Evolutionary conservation across 352 stramenopile genomes (phyloP), one percentile per base, ranked within the genome.

Genomic region (Globisporangium nodosum): DNA sequence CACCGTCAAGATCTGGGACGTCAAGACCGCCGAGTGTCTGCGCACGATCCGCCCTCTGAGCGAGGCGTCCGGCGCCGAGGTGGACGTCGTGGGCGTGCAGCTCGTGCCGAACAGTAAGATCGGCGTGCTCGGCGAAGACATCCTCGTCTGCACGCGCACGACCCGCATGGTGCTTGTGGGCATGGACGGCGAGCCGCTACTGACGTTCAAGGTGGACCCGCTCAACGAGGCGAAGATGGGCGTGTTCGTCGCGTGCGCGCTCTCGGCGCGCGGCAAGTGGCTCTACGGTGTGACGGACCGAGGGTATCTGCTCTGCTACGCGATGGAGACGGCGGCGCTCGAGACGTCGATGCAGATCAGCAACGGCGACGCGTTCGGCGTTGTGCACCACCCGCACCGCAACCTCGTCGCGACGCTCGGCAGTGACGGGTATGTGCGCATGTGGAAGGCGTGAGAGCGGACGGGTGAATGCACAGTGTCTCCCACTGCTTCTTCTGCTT

Each of bases 1-100:
- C 52, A 98, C 79, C 3, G 66, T 97, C n/a, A 92, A 94, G 71
- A 69, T 94, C 27, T 98, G 92, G 92, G 82, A 92, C 65, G 59
- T 67, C 40, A 91, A 92, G 48, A 91, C 86, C n/a, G 73, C 78
- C 3, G 85, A 95, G 65, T 92, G 82, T 40, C 24, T 97, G 13
- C 60, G 66, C 21, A 96, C 85, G 49, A 81, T 97, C 54, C 65
- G 72, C 16, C 78, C 87, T 4, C 82, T 80, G 27, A 81, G 71
- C 39, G 70, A 70, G 15, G 70, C 63, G 0, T 67, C 64, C 7
- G 70, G 72, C 20, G 65, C 74, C 21, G 87, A 97, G 68, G 66
- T 95, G 24, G 85, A 95, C 55, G 75, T 96, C 30, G 68, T 92
- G 37, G 86, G 70, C 50, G 74, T 91, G 1, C 39, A 87, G 27